phyloP scores from a whole-genome alignment of 1,139 yeast genomes.

The Meyerozyma elateridarum region DNA sequence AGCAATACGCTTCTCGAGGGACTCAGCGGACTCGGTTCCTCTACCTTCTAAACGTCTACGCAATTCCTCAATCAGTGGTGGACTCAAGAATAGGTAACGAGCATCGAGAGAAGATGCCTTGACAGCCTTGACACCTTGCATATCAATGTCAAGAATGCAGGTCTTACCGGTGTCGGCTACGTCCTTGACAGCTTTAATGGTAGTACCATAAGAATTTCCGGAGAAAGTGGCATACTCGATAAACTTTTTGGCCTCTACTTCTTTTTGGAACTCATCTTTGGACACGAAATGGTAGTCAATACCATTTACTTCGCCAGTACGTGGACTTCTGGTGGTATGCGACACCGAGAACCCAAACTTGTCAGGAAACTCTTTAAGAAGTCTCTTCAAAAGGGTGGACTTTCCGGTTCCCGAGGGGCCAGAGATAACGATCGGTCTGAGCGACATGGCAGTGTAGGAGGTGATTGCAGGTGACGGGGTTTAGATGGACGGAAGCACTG shows the following conservation, averaged over 20 bases:
- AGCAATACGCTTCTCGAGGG: slow-evolving; percentile 72
- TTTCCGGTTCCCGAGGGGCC: slow-evolving; percentile 99
- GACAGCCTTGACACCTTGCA: slow-evolving; percentile 96
- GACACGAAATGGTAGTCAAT: slow-evolving; percentile 82
- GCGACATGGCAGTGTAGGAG: slow-evolving; percentile 17
- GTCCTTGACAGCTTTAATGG: slow-evolving; percentile 77
- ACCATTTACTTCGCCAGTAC: slow-evolving; percentile 88
- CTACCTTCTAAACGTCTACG: slow-evolving; percentile 73
- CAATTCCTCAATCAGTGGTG: slow-evolving; percentile 82
- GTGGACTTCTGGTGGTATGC: slow-evolving; percentile 87
- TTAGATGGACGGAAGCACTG: too few species aligned
- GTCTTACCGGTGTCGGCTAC: slow-evolving; percentile 62
- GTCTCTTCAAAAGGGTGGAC: slow-evolving; percentile 83
- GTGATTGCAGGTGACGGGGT: too few species aligned
- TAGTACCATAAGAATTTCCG: slow-evolving; percentile 95
- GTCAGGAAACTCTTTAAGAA: slow-evolving; percentile 86
- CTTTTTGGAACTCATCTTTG: slow-evolving; percentile 70
- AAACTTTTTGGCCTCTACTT: slow-evolving; percentile 71
- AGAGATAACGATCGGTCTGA: slow-evolving; percentile 88
- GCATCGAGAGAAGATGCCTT: slow-evolving; percentile 81
- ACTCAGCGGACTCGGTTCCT: slow-evolving; percentile 91
- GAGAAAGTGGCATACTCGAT: slow-evolving; percentile 98
- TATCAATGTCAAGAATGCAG: slow-evolving; percentile 93
- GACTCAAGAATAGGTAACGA: slow-evolving; percentile 80
- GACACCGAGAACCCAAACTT: slow-evolving; percentile 92